phyloP scores from a whole-genome alignment of 2,329 filamentous ascomycete species.

The Stagonosporopsis cucurbitacearum region DNA sequence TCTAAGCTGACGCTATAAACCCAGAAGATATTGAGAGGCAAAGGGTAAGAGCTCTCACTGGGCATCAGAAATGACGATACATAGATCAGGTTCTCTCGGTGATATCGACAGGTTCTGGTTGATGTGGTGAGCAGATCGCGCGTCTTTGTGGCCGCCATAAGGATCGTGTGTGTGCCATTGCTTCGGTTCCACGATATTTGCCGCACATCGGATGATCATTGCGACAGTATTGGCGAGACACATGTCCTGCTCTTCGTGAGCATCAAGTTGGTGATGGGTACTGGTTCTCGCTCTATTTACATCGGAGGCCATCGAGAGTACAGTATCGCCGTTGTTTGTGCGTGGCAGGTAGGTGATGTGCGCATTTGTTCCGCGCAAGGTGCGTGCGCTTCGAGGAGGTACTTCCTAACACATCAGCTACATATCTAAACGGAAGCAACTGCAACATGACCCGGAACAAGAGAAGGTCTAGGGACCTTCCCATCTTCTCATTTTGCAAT shows the following conservation, averaged over 20 bases:
- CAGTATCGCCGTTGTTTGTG: not conserved
- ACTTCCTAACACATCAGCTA: not conserved
- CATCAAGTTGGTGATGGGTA: not conserved
- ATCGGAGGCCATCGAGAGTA: not conserved
- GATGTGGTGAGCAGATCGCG: not conserved
- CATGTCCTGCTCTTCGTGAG: not conserved
- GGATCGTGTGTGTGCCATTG: not conserved
- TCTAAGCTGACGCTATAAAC: too few relatives aligned
- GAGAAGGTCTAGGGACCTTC: not conserved
- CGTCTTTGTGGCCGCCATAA: not conserved
- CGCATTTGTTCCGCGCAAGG: not conserved
- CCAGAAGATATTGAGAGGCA: too few relatives aligned
- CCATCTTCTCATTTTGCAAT: not conserved
- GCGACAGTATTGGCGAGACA: not conserved
- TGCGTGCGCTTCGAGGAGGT: not conserved
- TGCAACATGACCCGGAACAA: not conserved
- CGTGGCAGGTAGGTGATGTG: not conserved
- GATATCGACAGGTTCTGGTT: too few relatives aligned
- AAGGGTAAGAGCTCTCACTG: too few relatives aligned
- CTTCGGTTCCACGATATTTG: not conserved
- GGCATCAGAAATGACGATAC: too few relatives aligned
- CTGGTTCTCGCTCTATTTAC: not conserved
- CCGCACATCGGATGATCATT: not conserved
- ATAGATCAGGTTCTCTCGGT: too few relatives aligned
- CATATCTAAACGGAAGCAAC: too few relatives aligned